Conservation (phyloP, 2,329 filamentous ascomycete species). For the Lachnellula hyalina region DNA sequence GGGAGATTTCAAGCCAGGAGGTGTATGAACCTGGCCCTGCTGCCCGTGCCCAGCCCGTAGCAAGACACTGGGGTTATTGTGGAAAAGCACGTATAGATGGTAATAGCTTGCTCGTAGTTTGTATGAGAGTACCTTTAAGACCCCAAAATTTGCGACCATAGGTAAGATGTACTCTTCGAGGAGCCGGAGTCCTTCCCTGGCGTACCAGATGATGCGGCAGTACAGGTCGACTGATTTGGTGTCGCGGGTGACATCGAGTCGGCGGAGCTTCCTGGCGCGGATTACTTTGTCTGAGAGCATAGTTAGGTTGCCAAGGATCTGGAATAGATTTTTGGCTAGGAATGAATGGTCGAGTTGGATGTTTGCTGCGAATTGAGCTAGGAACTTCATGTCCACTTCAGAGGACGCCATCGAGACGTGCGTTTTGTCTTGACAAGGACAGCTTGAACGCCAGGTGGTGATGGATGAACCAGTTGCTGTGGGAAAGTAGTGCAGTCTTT, state of each 20-base stretch:
- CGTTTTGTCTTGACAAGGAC: neutral
- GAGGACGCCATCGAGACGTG: constrained; percentile 74
- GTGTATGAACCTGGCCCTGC: constrained; percentile 35
- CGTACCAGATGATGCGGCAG: constrained; percentile 91
- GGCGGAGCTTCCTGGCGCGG: constrained; percentile 75
- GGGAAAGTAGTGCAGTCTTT: neutral
- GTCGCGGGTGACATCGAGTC: constrained; percentile 71
- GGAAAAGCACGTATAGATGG: constrained; percentile 93
- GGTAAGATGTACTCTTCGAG: constrained; percentile 84
- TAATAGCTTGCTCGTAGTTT: constrained; percentile 94
- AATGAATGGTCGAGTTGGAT: constrained; percentile 73
- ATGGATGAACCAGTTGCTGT: neutral
- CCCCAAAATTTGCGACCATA: constrained; percentile 70
- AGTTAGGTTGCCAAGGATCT: constrained; percentile 84
- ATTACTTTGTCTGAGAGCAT: constrained; percentile 81
- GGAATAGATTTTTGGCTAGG: constrained; percentile 78
- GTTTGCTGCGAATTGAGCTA: constrained; percentile 79
- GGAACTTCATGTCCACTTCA: constrained; percentile 95
- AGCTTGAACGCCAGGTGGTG: neutral
- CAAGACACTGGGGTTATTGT: constrained; percentile 74
- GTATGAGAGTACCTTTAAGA: constrained; percentile 83
- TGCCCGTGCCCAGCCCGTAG: constrained; percentile 10
- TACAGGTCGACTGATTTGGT: constrained; percentile 79
- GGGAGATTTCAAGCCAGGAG: constrained; percentile 29
- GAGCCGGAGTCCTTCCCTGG: constrained; percentile 82